These are phyloP conservation scores for Pichia manshurica DNA, from an alignment of 805 yeast species.

Conservation along the genomic window DNA sequence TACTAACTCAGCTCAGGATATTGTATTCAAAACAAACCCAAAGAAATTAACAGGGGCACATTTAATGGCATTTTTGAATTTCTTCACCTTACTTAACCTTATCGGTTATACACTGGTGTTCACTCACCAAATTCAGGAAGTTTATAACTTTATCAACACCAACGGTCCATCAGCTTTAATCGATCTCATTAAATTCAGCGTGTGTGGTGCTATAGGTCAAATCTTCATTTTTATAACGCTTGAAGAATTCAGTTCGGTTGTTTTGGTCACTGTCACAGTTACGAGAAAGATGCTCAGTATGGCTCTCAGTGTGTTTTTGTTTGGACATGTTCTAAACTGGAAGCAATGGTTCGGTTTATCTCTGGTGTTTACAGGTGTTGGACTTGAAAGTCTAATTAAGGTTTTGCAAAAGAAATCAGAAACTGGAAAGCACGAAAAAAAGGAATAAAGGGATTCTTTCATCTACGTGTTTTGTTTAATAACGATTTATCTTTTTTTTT, in stretches of 20 bases:
- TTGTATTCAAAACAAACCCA: slow-evolving; percentile 48
- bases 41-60: slow-evolving; percentile 68
- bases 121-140: slow-evolving; percentile 45
- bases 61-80: slow-evolving; percentile 67
- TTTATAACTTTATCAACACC: slow-evolving; percentile 40
- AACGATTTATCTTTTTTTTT: not conserved
- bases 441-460: not conserved
- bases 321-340: slow-evolving; percentile 63
- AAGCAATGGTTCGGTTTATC: slow-evolving; percentile 76
- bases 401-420: slow-evolving; percentile 10
- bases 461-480: not conserved
- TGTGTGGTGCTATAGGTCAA: slow-evolving; percentile 89
- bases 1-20: slow-evolving; percentile 91
- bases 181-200: slow-evolving; percentile 62
- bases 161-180: slow-evolving; percentile 48
- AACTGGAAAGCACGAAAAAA: not conserved
- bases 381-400: slow-evolving; percentile 64
- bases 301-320: slow-evolving; percentile 80
- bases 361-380: slow-evolving; percentile 81
- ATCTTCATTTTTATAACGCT: slow-evolving; percentile 84
- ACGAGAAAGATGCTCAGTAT: slow-evolving; percentile 95
- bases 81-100: slow-evolving; percentile 43
- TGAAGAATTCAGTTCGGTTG: slow-evolving; percentile 77
- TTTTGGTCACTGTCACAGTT: slow-evolving; percentile 87
- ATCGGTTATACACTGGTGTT: slow-evolving; percentile 40